Evolutionary conservation across 192 early-diverging fungal genomes (phyloP).

Genomic region (Cladochytrium replicatum): DNA sequence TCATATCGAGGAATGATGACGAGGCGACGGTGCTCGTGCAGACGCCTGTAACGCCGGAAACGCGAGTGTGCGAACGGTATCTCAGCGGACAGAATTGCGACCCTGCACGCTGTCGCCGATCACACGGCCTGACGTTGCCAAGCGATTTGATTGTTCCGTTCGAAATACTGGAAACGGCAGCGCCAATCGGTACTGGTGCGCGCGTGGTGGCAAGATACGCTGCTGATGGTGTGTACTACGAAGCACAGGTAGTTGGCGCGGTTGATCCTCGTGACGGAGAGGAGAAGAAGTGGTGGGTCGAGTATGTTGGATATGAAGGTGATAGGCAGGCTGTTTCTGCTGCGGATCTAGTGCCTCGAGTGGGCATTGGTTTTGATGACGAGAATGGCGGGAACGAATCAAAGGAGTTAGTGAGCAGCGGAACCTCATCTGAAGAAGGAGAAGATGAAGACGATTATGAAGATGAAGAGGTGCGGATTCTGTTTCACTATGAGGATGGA

Average conservation of each 20-base stretch:
- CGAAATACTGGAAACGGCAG: constrained; percentile 8
- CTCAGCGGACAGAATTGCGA: too few relatives aligned
- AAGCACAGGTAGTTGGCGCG: neutral
- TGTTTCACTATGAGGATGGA: constrained; percentile 17
- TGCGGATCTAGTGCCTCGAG: constrained; percentile 1
- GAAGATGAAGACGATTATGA: constrained; percentile 6
- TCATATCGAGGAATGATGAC: too few relatives aligned
- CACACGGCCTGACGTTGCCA: constrained; percentile 5
- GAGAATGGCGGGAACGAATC: neutral
- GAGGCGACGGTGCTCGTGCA: too few relatives aligned
- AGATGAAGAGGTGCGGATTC: neutral
- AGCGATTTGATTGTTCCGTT: constrained; percentile 5
- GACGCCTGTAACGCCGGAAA: too few relatives aligned
- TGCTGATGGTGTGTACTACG: constrained; percentile 11
- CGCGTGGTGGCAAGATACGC: constrained; percentile 4
- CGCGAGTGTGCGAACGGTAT: too few relatives aligned
- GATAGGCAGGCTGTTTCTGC: neutral
- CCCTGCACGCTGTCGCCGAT: constrained; percentile 1
- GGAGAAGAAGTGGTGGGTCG: constrained; percentile 1
- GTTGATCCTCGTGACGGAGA: neutral
- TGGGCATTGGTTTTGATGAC: neutral
- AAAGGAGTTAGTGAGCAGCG: neutral
- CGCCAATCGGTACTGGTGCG: neutral
- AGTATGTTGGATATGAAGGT: constrained; percentile 2
- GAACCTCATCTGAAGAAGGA: too few relatives aligned